Evolutionary conservation across 805 yeast genomes (phyloP).

Genomic region (Saccharomycopsis sp.): DNA sequence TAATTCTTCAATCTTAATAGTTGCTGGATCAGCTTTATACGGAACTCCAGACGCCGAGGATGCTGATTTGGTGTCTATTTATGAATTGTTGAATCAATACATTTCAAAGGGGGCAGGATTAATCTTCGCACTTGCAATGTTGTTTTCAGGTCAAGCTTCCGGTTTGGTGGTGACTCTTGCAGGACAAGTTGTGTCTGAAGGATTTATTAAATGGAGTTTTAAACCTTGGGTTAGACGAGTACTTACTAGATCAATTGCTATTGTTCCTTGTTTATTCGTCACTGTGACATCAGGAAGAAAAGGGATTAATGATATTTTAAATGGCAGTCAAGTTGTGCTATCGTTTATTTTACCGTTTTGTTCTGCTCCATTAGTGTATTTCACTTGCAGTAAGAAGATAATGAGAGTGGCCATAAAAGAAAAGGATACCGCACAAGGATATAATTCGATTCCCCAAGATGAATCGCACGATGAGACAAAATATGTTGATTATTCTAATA

Average conservation of each 20-base stretch:
- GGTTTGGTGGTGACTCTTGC: conserved; percentile 91
- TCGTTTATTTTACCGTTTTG: conserved; percentile 78
- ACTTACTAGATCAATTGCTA: conserved; percentile 69
- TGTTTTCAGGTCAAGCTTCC: conserved; percentile 85
- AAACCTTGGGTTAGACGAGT: conserved; percentile 77
- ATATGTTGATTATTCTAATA: conserved; percentile 34
- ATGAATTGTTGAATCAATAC: conserved; percentile 49
- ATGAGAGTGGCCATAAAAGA: conserved; percentile 44
- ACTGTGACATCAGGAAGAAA: conserved; percentile 63
- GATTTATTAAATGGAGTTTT: conserved; percentile 75
- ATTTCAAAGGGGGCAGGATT: conserved; percentile 77
- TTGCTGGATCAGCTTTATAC: conserved; percentile 73
- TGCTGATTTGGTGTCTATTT: conserved; percentile 79
- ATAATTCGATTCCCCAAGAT: not conserved
- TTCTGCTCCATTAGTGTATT: conserved; percentile 77
- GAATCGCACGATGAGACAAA: not conserved
- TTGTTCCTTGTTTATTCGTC: conserved; percentile 73
- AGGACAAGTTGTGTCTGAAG: conserved; percentile 90
- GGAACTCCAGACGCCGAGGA: conserved; percentile 63
- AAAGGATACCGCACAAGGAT: not conserved
- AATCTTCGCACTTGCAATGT: conserved; percentile 73
- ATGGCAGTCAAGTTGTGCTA: conserved; percentile 77
- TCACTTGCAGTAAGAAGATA: conserved; percentile 61
- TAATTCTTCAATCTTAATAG: conserved; percentile 74
- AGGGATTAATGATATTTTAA: conserved; percentile 67